phyloP scores from a whole-genome alignment of 331 rosid genomes.

The Stylosanthes scabra region DNA sequence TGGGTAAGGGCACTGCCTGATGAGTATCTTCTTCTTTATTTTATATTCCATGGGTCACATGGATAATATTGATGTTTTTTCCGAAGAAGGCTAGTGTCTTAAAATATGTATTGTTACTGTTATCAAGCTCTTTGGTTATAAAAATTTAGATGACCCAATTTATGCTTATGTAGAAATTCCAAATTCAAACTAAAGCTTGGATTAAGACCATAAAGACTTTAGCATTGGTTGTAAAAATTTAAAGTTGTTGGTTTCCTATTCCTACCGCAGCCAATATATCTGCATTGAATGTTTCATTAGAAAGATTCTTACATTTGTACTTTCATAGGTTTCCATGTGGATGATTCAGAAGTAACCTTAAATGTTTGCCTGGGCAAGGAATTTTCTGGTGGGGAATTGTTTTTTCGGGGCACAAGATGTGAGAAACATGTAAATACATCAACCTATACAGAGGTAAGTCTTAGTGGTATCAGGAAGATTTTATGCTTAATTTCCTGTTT shows the following conservation, averaged over 20 bases:
- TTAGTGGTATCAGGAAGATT: conserved; percentile 23
- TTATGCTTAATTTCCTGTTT: conserved; percentile 9
- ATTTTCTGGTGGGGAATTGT: conserved; percentile 70
- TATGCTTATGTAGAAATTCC: conserved; percentile 31
- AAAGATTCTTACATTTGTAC: conserved; percentile 41
- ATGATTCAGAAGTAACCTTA: conserved; percentile 68
- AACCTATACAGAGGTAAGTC: conserved; percentile 55
- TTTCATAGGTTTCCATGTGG: conserved; percentile 67
- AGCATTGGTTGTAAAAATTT: conserved; percentile 14
- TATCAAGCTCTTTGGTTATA: conserved; percentile 28
- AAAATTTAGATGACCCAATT: conserved; percentile 10
- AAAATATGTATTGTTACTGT: conserved; percentile 7
- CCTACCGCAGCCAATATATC: not conserved
- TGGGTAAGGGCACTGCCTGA: conserved; percentile 51
- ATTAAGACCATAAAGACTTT: conserved; percentile 5
- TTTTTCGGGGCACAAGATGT: conserved; percentile 61
- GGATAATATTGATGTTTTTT: conserved; percentile 18
- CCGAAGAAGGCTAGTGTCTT: conserved; percentile 32
- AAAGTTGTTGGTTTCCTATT: conserved; percentile 27
- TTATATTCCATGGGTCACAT: conserved; percentile 7
- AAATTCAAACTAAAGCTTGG: conserved; percentile 26
- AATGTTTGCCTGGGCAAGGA: conserved; percentile 69
- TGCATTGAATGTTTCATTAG: conserved; percentile 31
- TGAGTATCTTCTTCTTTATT: conserved; percentile 19
- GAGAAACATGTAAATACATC: conserved; percentile 67